Conservation (phyloP, 257 asterid genomes). For the Phtheirospermum japonicum region DNA sequence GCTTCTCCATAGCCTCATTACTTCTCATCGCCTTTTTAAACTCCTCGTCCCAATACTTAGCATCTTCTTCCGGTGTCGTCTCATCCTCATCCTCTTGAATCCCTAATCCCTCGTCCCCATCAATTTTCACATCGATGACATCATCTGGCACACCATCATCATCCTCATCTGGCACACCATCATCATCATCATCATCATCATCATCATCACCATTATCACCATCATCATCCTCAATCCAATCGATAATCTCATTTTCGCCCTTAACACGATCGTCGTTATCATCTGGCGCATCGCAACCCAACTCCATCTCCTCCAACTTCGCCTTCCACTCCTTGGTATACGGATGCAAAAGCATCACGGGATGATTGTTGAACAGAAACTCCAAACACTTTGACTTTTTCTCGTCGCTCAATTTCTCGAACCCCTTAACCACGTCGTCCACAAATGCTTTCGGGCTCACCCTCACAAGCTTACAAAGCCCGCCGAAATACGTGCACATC, state of each 20-base stretch:
- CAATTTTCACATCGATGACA: conserved; percentile 35
- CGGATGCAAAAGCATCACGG: conserved; percentile 76
- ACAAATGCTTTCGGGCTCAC: conserved; percentile 85
- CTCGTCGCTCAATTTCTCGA: conserved; percentile 71
- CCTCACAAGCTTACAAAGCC: conserved; percentile 74
- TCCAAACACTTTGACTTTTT: conserved; percentile 73
- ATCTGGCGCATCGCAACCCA: conserved; percentile 96
- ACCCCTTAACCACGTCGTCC: conserved; percentile 87
- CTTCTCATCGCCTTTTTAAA: conserved; percentile 74
- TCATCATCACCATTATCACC: conserved; percentile 28
- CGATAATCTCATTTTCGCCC: conserved; percentile 52
- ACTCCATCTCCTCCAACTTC: conserved; percentile 86
- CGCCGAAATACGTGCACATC: conserved; percentile 81
- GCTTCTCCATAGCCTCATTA: conserved; percentile 80
- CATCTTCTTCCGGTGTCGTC: conserved; percentile 51
- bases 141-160: conserved; percentile 39
- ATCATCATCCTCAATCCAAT: conserved; percentile 89
- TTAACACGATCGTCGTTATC: conserved; percentile 41
- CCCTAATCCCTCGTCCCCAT: conserved; percentile 57
- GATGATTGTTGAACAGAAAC: conserved; percentile 72
- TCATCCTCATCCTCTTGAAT: conserved; percentile 49
- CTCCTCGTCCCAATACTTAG: conserved; percentile 75
- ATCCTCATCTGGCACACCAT: conserved; percentile 27
- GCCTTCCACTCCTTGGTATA: conserved; percentile 93
- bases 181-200: conserved; percentile 29